These are phyloP conservation scores for Saccharomyces paradoxus DNA, from an alignment of 805 yeast genomes.

Conservation along the genomic window DNA sequence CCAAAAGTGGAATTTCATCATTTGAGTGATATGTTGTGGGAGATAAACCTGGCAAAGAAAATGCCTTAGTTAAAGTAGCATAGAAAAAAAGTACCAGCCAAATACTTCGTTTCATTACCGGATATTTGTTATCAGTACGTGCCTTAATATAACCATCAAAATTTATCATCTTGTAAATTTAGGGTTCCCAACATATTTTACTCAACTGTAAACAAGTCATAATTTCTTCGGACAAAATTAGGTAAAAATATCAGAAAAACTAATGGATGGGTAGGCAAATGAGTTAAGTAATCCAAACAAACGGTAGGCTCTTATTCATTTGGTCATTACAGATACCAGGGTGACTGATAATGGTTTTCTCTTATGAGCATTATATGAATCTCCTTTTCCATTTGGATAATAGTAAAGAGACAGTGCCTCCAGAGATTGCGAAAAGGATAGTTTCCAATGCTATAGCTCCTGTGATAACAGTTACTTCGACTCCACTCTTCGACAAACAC, in stretches of 20 bases:
- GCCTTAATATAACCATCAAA: not conserved
- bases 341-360: slow-evolving; percentile 2
- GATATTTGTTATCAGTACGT: not conserved
- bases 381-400: slow-evolving; percentile 22
- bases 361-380: slow-evolving; percentile 28
- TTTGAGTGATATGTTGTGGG: slow-evolving; percentile 78
- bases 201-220: not conserved
- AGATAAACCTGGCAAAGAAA: slow-evolving; percentile 92
- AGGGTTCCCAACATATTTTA: not conserved
- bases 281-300: not conserved
- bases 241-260: not conserved
- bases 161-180: not conserved
- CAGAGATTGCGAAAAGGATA: slow-evolving; percentile 27
- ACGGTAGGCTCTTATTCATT: not conserved
- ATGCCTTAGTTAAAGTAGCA: slow-evolving; percentile 35
- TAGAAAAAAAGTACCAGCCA: slow-evolving; percentile 2
- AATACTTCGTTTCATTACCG: not conserved
- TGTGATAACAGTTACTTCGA: slow-evolving; percentile 27
- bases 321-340: not conserved
- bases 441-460: slow-evolving; percentile 30
- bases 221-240: not conserved
- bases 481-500: slow-evolving; percentile 24
- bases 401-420: slow-evolving; percentile 22
- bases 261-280: not conserved
- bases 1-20: slow-evolving; percentile 68